phyloP scores from a whole-genome alignment of 208 protist genomes.

The Cochliopodium minus region DNA sequence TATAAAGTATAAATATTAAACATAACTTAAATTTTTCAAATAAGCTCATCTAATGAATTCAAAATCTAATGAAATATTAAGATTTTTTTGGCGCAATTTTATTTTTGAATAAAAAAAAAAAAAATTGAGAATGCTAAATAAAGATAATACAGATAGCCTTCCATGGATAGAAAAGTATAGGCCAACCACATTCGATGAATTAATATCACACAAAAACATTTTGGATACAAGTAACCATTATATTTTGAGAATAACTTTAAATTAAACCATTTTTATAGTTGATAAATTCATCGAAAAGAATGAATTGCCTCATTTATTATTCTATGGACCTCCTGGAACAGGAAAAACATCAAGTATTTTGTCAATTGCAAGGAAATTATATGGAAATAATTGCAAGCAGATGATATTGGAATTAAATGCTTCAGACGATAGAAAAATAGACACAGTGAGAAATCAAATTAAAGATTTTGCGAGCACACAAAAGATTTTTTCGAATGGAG shows the following conservation, averaged over 20 bases:
- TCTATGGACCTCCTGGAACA: conserved; percentile 69
- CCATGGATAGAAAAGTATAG: conserved; percentile 88
- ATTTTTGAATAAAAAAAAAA: too few species aligned
- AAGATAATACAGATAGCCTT: conserved; percentile 17
- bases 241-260: background rate
- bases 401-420: conserved; percentile 91
- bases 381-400: conserved; percentile 52
- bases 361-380: conserved; percentile 67
- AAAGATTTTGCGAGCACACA: conserved; percentile 89
- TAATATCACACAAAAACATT: conserved; percentile 77
- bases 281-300: conserved; percentile 64
- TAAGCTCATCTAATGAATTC: too few species aligned
- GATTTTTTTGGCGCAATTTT: too few species aligned
- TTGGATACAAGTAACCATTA: conserved; percentile 40
- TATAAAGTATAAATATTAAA: too few species aligned
- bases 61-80: too few species aligned
- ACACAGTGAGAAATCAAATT: conserved; percentile 88
- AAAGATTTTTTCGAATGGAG: conserved; percentile 62
- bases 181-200: conserved; percentile 52
- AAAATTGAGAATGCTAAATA: too few species aligned
- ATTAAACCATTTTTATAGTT: conserved; percentile 20
- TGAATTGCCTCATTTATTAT: conserved; percentile 86
- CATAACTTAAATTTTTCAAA: too few species aligned
- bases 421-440: conserved; percentile 94
- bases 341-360: conserved; percentile 68